A percentile compares a stretch with the other conserved stretches of the same genome.
phyloP scores from a whole-genome alignment of 768 basidiomycete species.

The Candolleomyces efflorescens region DNA sequence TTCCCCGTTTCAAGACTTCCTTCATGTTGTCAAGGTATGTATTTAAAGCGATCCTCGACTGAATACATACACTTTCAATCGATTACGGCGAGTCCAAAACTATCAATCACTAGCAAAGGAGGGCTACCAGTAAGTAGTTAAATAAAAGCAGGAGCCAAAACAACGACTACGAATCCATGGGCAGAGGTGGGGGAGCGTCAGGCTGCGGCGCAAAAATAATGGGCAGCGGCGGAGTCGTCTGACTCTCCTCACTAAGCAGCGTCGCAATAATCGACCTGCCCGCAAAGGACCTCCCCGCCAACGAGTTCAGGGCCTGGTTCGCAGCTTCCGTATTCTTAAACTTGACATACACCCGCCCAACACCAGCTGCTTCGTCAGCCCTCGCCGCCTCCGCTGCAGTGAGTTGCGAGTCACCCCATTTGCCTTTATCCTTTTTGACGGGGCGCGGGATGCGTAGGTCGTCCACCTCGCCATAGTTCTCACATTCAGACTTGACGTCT shows the following conservation, averaged over 20 bases:
- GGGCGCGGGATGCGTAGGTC: conserved; percentile 89
- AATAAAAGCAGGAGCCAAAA: background rate
- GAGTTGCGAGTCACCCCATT: conserved; percentile 70
- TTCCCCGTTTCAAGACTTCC: no score
- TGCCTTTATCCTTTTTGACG: conserved; percentile 78
- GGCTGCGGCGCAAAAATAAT: conserved; percentile 84
- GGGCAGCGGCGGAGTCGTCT: conserved; percentile 78
- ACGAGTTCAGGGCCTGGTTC: conserved; percentile 68
- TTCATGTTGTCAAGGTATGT: no score
- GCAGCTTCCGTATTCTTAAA: conserved; percentile 63
- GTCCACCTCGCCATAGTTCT: conserved; percentile 73
- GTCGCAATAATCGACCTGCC: conserved; percentile 87
- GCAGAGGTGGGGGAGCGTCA: conserved; percentile 76
- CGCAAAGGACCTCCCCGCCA: conserved; percentile 88
- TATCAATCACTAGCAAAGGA: background rate
- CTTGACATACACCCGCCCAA: conserved; percentile 95
- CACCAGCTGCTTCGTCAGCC: conserved; percentile 85
- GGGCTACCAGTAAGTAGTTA: background rate
- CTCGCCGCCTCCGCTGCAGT: conserved; percentile 63
- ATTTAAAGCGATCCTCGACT: no score
- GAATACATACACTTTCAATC: no score
- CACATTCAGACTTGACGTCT: conserved; percentile 90
- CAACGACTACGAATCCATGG: conserved; percentile 28
- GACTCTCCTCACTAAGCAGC: conserved; percentile 75
- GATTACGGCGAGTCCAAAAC: background rate